Conservation (phyloP, 2,329 filamentous ascomycete genomes). For the Fusarium guadeloupense region DNA sequence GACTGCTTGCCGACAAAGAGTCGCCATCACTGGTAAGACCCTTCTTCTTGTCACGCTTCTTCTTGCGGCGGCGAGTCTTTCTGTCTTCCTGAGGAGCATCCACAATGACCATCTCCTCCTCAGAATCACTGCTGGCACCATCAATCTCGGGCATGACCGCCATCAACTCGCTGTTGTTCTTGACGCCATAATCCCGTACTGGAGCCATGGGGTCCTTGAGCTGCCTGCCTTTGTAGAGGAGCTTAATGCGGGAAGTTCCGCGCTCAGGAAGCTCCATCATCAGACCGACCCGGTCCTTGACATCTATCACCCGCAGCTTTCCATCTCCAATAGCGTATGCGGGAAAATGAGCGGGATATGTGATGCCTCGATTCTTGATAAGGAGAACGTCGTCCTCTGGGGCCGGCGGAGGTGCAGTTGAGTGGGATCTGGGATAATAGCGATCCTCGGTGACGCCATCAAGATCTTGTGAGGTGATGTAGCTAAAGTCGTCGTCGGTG, state of each 20-base stretch:
- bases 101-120: slow-evolving; percentile 56
- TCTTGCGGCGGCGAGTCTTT: slow-evolving; percentile 54
- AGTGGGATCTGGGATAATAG: slow-evolving; percentile 54
- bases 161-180: slow-evolving; percentile 69
- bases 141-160: slow-evolving; percentile 54
- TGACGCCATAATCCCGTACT: slow-evolving; percentile 69
- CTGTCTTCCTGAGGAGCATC: slow-evolving; percentile 51
- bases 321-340: slow-evolving; percentile 80
- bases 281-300: slow-evolving; percentile 73
- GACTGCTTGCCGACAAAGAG: slow-evolving; percentile 51
- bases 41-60: slow-evolving; percentile 52
- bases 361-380: slow-evolving; percentile 72
- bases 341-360: slow-evolving; percentile 76
- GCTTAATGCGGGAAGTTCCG: slow-evolving; percentile 64
- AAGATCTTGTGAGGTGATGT: slow-evolving; percentile 82
- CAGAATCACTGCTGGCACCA: slow-evolving; percentile 50
- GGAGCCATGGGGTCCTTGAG: slow-evolving; percentile 70
- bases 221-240: slow-evolving; percentile 78
- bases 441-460: slow-evolving; percentile 53
- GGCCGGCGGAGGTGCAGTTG: slow-evolving; percentile 46
- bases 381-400: slow-evolving; percentile 75
- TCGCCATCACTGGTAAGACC: slow-evolving; percentile 49
- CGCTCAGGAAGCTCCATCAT: slow-evolving; percentile 70
- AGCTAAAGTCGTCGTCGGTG: slow-evolving; percentile 80
- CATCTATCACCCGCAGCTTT: slow-evolving; percentile 71